Evolutionary conservation across 2,329 filamentous ascomycete species (phyloP).

Genomic region (Sphaceloma murrayae): DNA sequence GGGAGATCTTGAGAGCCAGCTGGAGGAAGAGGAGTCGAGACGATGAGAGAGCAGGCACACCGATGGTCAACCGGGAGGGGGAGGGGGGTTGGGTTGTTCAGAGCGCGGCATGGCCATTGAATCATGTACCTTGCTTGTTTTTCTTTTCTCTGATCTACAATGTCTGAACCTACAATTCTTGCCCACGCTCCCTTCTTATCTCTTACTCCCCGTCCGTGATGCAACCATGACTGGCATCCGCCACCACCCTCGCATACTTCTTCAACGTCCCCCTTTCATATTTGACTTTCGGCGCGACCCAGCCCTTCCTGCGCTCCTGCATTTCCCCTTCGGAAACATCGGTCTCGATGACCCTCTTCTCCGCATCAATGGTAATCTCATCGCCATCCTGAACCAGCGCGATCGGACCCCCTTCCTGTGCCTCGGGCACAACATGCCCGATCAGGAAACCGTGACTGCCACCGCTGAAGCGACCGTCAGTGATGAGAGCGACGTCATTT

Average conservation of each 20-base stretch:
- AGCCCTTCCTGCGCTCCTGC: conserved; percentile 41
- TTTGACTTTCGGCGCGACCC: conserved; percentile 46
- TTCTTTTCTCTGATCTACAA: background rate
- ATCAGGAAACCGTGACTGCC: conserved; percentile 90
- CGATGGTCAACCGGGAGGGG: too few relatives aligned
- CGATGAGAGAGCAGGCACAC: background rate
- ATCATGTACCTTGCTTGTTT: background rate
- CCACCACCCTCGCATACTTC: conserved; percentile 49
- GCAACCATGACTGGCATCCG: conserved; percentile 50
- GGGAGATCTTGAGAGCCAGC: background rate
- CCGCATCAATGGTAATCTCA: conserved; percentile 74
- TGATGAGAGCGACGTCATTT: conserved; percentile 76
- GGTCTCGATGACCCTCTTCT: conserved; percentile 57
- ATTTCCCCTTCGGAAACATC: conserved; percentile 57
- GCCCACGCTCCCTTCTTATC: background rate
- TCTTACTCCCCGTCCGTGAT: conserved; percentile 41
- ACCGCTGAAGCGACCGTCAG: conserved; percentile 81
- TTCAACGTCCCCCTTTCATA: conserved; percentile 50
- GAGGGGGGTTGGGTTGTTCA: too few relatives aligned
- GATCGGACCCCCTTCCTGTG: conserved; percentile 79
- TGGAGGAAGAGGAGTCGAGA: background rate
- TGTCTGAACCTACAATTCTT: background rate
- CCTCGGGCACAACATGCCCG: conserved; percentile 85
- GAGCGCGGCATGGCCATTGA: too few relatives aligned
- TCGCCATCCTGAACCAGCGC: conserved; percentile 74